A percentile compares a stretch with the other conserved stretches of the same genome.
These are phyloP conservation scores for Candida nonsorbophila DNA, from an alignment of 805 yeast genomes.

Conservation along the genomic window DNA sequence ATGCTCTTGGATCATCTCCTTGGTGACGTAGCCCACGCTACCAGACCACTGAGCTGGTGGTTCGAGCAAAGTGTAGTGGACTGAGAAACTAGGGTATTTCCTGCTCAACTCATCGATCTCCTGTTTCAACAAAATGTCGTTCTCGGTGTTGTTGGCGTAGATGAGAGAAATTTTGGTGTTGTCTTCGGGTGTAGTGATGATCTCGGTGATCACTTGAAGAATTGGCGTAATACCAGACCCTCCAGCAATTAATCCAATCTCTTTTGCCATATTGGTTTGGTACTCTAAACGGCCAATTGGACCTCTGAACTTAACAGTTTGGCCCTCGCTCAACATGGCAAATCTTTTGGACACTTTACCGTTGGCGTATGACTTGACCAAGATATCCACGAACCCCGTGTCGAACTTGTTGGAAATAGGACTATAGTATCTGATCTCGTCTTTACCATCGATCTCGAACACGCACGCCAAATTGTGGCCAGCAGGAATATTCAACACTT, in stretches of 20 bases:
- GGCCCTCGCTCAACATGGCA: constrained; percentile 61
- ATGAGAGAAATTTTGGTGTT: constrained; percentile 55
- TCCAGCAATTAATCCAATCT: constrained; percentile 71
- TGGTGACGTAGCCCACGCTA: constrained; percentile 53
- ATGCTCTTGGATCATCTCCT: constrained; percentile 48
- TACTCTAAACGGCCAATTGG: constrained; percentile 73
- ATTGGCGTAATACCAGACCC: constrained; percentile 91
- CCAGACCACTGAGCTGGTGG: constrained; percentile 51
- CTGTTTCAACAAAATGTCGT: constrained; percentile 66
- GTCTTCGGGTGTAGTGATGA: constrained; percentile 67
- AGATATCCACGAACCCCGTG: constrained; percentile 67
- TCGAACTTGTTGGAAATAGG: constrained; percentile 71
- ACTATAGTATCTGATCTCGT: constrained; percentile 62
- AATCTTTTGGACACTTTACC: constrained; percentile 67
- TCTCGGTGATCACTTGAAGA: constrained; percentile 68
- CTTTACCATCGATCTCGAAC: constrained; percentile 43
- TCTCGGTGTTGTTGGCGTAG: constrained; percentile 70
- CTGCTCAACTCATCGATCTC: constrained; percentile 68
- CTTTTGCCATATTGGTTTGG: constrained; percentile 51
- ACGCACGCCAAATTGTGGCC: constrained; percentile 72
- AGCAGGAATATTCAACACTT: constrained; percentile 60
- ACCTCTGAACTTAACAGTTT: constrained; percentile 66
- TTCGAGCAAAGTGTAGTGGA: constrained; percentile 52
- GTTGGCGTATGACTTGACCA: constrained; percentile 69
- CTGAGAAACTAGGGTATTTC: constrained; percentile 57